phyloP scores from a whole-genome alignment of 1,139 yeast genomes.

The Kodamaea suecica region DNA sequence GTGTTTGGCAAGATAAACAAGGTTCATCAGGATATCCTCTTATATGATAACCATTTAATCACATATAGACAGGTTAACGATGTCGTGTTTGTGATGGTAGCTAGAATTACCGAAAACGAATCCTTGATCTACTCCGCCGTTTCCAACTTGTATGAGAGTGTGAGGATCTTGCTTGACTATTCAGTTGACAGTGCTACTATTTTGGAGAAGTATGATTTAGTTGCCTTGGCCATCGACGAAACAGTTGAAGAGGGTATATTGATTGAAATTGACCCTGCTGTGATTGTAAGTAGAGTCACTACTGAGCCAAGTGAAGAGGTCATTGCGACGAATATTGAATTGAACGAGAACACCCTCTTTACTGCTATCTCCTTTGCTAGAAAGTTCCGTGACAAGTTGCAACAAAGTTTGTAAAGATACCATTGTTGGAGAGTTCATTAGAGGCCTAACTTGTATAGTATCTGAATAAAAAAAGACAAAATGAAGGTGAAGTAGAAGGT shows the following conservation, averaged over 20 bases:
- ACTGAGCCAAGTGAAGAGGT: slow-evolving; percentile 52
- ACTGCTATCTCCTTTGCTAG: slow-evolving; percentile 91
- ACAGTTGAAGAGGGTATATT: slow-evolving; percentile 89
- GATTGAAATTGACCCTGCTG: slow-evolving; percentile 83
- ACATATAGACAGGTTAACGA: slow-evolving; percentile 86
- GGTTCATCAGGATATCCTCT: slow-evolving; percentile 73
- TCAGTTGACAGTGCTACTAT: slow-evolving; percentile 77
- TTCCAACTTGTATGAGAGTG: slow-evolving; percentile 74
- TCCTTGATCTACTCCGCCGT: slow-evolving; percentile 74
- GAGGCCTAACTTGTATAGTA: not conserved
- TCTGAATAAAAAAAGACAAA: not conserved
- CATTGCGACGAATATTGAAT: slow-evolving; percentile 53
- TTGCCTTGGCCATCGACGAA: slow-evolving; percentile 85
- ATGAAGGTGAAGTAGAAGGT: no score
- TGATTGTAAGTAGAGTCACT: slow-evolving; percentile 86
- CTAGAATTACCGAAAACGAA: slow-evolving; percentile 81
- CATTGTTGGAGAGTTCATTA: no score
- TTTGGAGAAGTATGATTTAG: slow-evolving; percentile 81
- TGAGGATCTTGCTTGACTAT: slow-evolving; percentile 71
- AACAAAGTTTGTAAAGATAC: slow-evolving; percentile 63
- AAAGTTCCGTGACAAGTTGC: slow-evolving; percentile 80
- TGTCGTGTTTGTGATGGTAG: slow-evolving; percentile 66
- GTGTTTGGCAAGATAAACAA: slow-evolving; percentile 74
- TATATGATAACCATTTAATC: slow-evolving; percentile 74
- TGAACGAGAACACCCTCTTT: slow-evolving; percentile 82